Percentiles rank a stretch among this genome's conserved stretches.
Evolutionary conservation across 2,329 filamentous ascomycete species (phyloP).

Genomic region (Shiraia sp.): DNA sequence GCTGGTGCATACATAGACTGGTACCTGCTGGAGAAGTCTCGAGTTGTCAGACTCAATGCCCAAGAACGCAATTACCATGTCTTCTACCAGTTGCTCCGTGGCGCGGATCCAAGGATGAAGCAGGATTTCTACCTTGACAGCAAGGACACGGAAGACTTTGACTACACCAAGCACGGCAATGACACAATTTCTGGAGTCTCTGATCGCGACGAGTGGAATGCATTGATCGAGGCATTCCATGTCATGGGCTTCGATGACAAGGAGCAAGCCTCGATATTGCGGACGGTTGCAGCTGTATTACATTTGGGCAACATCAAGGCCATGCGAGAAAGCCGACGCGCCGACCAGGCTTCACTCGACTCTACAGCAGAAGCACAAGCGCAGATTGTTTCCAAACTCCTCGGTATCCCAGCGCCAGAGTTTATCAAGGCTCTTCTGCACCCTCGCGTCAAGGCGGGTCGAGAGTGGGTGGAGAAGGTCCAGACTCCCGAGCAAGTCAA

Average conservation of each 20-base stretch:
- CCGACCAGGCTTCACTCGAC: slow-evolving; percentile 84
- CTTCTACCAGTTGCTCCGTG: slow-evolving; percentile 92
- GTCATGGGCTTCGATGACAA: slow-evolving; percentile 91
- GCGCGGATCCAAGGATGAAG: slow-evolving; percentile 74
- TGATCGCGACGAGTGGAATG: slow-evolving; percentile 87
- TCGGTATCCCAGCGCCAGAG: slow-evolving; percentile 81
- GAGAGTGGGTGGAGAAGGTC: slow-evolving; percentile 98
- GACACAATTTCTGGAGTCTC: slow-evolving; percentile 90
- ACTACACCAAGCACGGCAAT: slow-evolving; percentile 89
- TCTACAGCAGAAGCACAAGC: slow-evolving; percentile 75
- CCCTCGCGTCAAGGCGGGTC: slow-evolving; percentile 90
- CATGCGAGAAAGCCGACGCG: slow-evolving; percentile 84
- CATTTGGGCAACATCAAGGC: slow-evolving; percentile 92
- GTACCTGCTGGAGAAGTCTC: slow-evolving; percentile 98
- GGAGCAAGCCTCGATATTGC: slow-evolving; percentile 81
- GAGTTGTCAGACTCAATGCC: slow-evolving; percentile 84
- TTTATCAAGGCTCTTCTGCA: slow-evolving; percentile 90
- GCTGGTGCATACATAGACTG: slow-evolving; percentile 97
- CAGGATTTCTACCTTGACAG: slow-evolving; percentile 75
- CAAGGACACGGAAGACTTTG: slow-evolving; percentile 81
- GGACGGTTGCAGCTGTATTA: slow-evolving; percentile 86
- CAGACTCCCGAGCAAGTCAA: slow-evolving; percentile 97
- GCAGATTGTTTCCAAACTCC: slow-evolving; percentile 76
- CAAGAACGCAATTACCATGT: slow-evolving; percentile 96
- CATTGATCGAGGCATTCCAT: slow-evolving; percentile 86